Conservation (phyloP, 2,329 filamentous ascomycete genomes). For the Coniochaeta ligniaria region DNA sequence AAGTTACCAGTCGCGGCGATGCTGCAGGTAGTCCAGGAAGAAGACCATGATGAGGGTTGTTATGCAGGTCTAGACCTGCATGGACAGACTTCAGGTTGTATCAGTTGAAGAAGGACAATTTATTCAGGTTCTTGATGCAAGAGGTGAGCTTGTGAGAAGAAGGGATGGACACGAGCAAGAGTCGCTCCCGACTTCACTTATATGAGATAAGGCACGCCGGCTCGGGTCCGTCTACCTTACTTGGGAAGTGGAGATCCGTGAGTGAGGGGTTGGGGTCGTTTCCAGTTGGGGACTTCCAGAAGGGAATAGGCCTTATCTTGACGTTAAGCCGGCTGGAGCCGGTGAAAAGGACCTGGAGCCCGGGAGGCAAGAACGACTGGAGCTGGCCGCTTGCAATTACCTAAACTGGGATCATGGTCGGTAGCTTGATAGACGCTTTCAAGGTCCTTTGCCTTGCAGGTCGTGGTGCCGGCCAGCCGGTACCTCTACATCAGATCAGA, state of each 20-base stretch:
- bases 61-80: background rate
- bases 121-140: too few relatives aligned
- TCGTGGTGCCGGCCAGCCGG: background rate
- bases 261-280: background rate
- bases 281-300: background rate
- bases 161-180: background rate
- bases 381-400: background rate
- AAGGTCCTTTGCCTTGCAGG: background rate
- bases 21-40: slow-evolving; percentile 55
- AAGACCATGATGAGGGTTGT: slow-evolving; percentile 26
- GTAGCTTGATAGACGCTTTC: background rate
- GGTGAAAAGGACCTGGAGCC: background rate
- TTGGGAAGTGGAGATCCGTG: background rate
- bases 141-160: background rate
- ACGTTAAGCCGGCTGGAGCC: slow-evolving; percentile 1
- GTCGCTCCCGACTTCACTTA: background rate
- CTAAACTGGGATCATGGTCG: background rate
- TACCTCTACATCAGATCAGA: too few relatives aligned
- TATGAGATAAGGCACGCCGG: background rate
- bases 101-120: too few relatives aligned
- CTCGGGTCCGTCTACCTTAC: background rate
- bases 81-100: background rate
- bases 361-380: background rate
- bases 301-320: background rate
- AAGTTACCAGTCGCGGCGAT: slow-evolving; percentile 62